Evolutionary conservation across 805 yeast species (phyloP).

Genomic region (Cyberlindnera euphorbiiphila): DNA sequence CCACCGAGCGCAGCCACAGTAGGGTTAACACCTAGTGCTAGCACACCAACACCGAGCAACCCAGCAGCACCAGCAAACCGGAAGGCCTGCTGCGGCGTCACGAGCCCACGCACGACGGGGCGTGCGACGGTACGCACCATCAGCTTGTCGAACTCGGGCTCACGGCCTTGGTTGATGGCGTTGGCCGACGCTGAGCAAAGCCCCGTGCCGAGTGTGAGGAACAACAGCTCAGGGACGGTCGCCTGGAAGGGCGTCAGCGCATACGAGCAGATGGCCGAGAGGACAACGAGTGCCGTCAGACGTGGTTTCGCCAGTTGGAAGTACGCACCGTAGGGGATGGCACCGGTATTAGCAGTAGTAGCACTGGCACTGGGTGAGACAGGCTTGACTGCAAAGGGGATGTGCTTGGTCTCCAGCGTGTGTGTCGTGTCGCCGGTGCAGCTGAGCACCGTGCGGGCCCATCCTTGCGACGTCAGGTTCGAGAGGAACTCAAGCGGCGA

Average conservation of each 20-base stretch:
- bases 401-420: conserved; percentile 24
- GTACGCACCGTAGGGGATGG: conserved; percentile 52
- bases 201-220: conserved; percentile 80
- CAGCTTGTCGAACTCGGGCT: conserved; percentile 79
- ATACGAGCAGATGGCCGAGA: conserved; percentile 90
- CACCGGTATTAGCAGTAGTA: conserved; percentile 13
- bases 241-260: conserved; percentile 87
- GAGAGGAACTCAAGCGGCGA: conserved; percentile 38
- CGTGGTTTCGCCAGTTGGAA: conserved; percentile 87
- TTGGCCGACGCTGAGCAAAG: conserved; percentile 91
- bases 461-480: conserved; percentile 24
- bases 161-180: conserved; percentile 96
- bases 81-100: conserved; percentile 75
- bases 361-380: conserved; percentile 8
- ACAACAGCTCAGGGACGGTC: conserved; percentile 62
- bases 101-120: conserved; percentile 83
- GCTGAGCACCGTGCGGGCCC: conserved; percentile 25
- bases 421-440: conserved; percentile 15
- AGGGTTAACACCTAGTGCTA: conserved; percentile 80
- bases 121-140: conserved; percentile 88
- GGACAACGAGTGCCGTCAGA: conserved; percentile 79
- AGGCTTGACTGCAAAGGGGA: conserved; percentile 58
- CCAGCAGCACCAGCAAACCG: conserved; percentile 77
- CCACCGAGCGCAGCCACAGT: conserved; percentile 81
- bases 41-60: conserved; percentile 58